A percentile compares a stretch with the other conserved stretches of the same genome.
phyloP scores from a whole-genome alignment of 352 stramenopile genomes.

The Plasmopara muralis region DNA sequence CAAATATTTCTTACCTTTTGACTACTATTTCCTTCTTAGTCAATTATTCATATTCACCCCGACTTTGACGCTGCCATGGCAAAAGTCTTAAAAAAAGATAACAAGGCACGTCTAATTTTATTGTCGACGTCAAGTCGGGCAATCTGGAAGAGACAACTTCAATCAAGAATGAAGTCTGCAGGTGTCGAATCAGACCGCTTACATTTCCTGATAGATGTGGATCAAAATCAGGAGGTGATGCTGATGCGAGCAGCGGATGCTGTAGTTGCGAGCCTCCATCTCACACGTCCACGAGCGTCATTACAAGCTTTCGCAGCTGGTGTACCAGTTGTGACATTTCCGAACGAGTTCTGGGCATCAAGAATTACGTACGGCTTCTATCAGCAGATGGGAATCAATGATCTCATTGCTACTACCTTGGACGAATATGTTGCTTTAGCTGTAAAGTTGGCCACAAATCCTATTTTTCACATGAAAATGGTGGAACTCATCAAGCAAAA shows the following conservation, averaged over 20 bases:
- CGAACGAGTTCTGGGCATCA: slow-evolving; percentile 49
- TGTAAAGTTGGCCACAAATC: too few relatives aligned
- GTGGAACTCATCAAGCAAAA: too few relatives aligned
- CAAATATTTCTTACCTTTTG: neutral
- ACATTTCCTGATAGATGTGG: too few relatives aligned
- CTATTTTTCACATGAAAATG: too few relatives aligned
- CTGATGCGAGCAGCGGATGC: slow-evolving; percentile 34
- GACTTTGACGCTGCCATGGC: slow-evolving; percentile 56
- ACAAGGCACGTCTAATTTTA: slow-evolving; percentile 53
- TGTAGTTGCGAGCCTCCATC: slow-evolving; percentile 49
- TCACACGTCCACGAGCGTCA: slow-evolving; percentile 39
- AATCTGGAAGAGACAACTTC: slow-evolving; percentile 32
- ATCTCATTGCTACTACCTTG: slow-evolving; percentile 38
- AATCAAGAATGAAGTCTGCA: too few relatives aligned
- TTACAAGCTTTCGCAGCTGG: slow-evolving; percentile 55
- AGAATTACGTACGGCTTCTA: slow-evolving; percentile 63
- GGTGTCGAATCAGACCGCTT: too few relatives aligned
- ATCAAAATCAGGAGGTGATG: too few relatives aligned
- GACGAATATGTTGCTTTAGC: slow-evolving; percentile 12
- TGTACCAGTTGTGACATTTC: slow-evolving; percentile 58
- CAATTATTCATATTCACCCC: slow-evolving; percentile 63
- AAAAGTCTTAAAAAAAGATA: slow-evolving; percentile 40
- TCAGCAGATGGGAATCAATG: slow-evolving; percentile 51
- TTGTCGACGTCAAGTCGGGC: slow-evolving; percentile 44
- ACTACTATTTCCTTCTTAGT: slow-evolving; percentile 20